These are phyloP conservation scores for Stephanodiscus minutulus DNA, from an alignment of 108 stramenopile species.

Conservation along the genomic window DNA sequence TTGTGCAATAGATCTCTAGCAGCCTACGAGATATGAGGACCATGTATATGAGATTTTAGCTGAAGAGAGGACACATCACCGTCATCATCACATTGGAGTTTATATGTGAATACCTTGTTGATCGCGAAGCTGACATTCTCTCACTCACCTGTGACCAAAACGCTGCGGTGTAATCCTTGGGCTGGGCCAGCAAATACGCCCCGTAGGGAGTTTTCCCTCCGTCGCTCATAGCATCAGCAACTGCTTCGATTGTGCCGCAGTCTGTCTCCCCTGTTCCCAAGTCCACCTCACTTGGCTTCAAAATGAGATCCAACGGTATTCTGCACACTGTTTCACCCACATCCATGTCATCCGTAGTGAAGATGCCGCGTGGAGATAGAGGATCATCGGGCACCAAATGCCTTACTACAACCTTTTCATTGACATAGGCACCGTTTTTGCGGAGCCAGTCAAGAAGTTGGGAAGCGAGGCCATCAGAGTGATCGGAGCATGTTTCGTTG, in stretches of 20 bases:
- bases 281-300: conserved; percentile 9
- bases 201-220: conserved; percentile 56
- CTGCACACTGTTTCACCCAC: conserved; percentile 38
- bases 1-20: conserved; percentile 48
- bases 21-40: background rate
- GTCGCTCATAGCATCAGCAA: conserved; percentile 35
- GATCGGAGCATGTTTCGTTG: no score
- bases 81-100: background rate
- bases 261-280: background rate
- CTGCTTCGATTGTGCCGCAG: conserved; percentile 43
- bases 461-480: conserved; percentile 66
- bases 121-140: background rate
- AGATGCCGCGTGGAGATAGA: conserved; percentile 44
- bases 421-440: conserved; percentile 36
- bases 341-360: conserved; percentile 49
- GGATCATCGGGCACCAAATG: conserved; percentile 1
- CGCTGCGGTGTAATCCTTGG: conserved; percentile 19
- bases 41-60: background rate
- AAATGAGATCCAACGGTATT: conserved; percentile 49
- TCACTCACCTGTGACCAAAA: conserved; percentile 50
- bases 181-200: conserved; percentile 47
- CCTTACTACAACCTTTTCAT: conserved; percentile 31
- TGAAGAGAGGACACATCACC: no score
- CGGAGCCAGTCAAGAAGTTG: conserved; percentile 26
- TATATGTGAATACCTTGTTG: background rate